These are phyloP conservation scores for Tillandsia leiboldiana DNA, from an alignment of 176 grass and related monocot species.

Conservation along the genomic window DNA sequence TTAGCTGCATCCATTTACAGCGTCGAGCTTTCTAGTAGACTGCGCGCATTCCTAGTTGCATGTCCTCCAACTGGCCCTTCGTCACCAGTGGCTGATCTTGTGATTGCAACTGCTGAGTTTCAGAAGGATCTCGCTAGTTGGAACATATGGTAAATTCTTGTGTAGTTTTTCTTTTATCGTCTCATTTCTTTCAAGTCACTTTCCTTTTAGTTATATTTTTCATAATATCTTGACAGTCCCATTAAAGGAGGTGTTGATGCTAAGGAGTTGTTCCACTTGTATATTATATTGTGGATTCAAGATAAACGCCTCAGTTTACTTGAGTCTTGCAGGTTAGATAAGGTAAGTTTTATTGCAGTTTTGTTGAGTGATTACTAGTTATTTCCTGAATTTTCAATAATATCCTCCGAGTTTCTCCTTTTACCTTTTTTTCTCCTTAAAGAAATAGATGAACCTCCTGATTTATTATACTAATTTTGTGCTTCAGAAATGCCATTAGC, in stretches of 20 bases:
- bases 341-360: constrained; percentile 31
- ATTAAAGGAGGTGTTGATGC: constrained; percentile 92
- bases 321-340: constrained; percentile 85
- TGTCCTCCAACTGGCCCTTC: constrained; percentile 84
- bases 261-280: constrained; percentile 95
- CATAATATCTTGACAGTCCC: constrained; percentile 38
- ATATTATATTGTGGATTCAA: constrained; percentile 96
- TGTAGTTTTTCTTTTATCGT: background rate
- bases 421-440: background rate
- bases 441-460: background rate
- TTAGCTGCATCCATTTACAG: constrained; percentile 76
- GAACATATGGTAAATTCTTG: constrained; percentile 70
- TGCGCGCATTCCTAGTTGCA: constrained; percentile 77
- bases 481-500: background rate
- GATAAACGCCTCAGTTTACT: constrained; percentile 78
- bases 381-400: too few relatives aligned
- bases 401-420: background rate
- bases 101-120: constrained; percentile 86
- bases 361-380: constrained; percentile 10
- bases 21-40: constrained; percentile 71
- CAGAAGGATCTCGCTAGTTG: constrained; percentile 89
- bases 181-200: constrained; percentile 8
- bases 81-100: constrained; percentile 79
- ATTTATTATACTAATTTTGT: background rate
- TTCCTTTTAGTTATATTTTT: constrained; percentile 4